Percentiles rank a stretch among this genome's conserved stretches.
These are phyloP conservation scores for Mucor saturninus DNA, from an alignment of 371 early-diverging fungal species.

Conservation along the genomic window DNA sequence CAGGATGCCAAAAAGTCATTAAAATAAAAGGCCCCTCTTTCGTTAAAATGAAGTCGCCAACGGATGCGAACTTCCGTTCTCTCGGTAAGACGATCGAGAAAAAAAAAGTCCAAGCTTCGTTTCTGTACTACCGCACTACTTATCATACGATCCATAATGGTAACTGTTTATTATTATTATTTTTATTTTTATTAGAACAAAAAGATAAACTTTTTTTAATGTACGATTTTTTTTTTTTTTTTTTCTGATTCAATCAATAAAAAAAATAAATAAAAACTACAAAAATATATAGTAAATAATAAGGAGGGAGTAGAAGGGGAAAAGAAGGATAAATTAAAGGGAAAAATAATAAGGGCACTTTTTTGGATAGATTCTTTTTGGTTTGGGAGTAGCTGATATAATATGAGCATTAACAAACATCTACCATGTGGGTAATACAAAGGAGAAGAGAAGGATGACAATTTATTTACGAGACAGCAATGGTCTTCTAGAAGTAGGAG, in stretches of 20 bases:
- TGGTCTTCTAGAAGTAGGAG: slow-evolving; percentile 12
- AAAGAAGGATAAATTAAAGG: neutral
- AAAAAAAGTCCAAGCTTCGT: neutral
- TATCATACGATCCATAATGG: neutral
- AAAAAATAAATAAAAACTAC: neutral
- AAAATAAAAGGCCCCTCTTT: neutral
- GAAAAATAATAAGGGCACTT: slow-evolving; percentile 4
- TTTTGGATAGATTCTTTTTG: slow-evolving; percentile 3
- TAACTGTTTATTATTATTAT: neutral
- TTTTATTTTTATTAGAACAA: slow-evolving; percentile 2
- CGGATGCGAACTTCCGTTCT: neutral
- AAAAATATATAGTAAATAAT: neutral
- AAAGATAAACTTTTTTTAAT: neutral
- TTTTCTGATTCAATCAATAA: slow-evolving; percentile 5
- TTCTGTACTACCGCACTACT: neutral
- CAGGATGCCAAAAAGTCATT: slow-evolving; percentile 1
- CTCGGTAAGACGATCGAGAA: neutral
- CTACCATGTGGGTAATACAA: slow-evolving; percentile 29
- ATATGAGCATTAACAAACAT: neutral
- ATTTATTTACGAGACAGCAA: slow-evolving; percentile 14
- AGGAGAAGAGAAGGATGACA: slow-evolving; percentile 6
- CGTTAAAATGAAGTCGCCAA: neutral
- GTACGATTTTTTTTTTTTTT: slow-evolving; percentile 1
- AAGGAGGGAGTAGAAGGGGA: slow-evolving; percentile 1
- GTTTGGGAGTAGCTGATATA: neutral